Evolutionary conservation across 768 basidiomycete species (phyloP).

Genomic region (Wakefieldia striispora): DNA sequence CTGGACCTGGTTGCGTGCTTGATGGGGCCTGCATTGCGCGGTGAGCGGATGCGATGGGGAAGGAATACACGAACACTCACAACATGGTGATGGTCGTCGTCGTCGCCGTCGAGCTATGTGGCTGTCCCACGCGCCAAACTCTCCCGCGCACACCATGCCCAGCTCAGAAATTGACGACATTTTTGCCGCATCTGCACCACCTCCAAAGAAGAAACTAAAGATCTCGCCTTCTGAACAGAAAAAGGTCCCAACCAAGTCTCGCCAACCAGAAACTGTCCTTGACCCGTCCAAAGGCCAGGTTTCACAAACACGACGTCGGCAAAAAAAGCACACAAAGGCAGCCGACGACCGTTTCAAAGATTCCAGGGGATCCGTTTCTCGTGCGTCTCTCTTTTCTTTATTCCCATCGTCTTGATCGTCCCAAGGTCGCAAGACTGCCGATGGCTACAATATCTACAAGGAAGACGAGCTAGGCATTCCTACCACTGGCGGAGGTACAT

Average conservation of each 20-base stretch:
- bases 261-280: constrained; percentile 55
- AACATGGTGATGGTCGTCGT: constrained; percentile 29
- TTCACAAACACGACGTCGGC: constrained; percentile 32
- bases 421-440: constrained; percentile 72
- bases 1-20: constrained; percentile 25
- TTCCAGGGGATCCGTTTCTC: constrained; percentile 68
- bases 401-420: constrained; percentile 11
- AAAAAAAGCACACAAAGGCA: constrained; percentile 26
- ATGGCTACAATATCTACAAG: constrained; percentile 77
- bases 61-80: constrained; percentile 22
- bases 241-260: constrained; percentile 1
- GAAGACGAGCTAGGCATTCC: constrained; percentile 78
- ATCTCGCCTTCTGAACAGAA: neutral
- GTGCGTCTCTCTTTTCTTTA: constrained; percentile 42
- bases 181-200: constrained; percentile 52
- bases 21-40: constrained; percentile 40
- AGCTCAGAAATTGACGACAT: constrained; percentile 86
- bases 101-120: constrained; percentile 16
- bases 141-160: constrained; percentile 30
- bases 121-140: constrained; percentile 19
- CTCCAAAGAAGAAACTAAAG: constrained; percentile 43
- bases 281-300: constrained; percentile 53
- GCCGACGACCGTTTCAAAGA: constrained; percentile 61
- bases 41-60: constrained; percentile 1
- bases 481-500: constrained; percentile 69